Evolutionary conservation across 148 eudicot species (phyloP), one percentile per base, ranked within the genome.

Genomic region (Camellia granthamiana): DNA sequence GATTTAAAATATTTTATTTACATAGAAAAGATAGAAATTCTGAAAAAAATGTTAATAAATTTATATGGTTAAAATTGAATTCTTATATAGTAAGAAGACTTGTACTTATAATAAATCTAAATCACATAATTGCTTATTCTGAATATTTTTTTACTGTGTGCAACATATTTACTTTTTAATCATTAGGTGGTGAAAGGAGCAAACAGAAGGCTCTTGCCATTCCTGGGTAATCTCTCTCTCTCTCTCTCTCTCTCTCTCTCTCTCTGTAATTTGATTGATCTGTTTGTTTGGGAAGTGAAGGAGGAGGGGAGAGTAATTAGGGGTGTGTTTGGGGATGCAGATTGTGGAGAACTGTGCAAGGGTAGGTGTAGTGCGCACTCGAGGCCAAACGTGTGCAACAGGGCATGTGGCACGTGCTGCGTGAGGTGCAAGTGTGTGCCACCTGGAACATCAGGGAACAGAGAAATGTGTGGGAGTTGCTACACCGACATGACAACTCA

Each of bases 401-500:
- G 87, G 30, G 87, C 87, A 18, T 85, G 84, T 59, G 87, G 87
- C 16, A 85, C 87, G 10, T 85, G 87, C 72, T 85, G 87, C 30
- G 68, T 58, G 49, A 76, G 87, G 65, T 85, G 87, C 81, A 85
- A 82, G 44, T 85, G 87, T 72, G 87, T 85, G 63, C 87, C 87
- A 0, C 87, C 87, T 2, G 87, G 87, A 21, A 85, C 87, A 41
- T 66, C 66, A 8, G 87, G 87, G 14, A 85, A 85, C 78, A 82
- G 87, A 60, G 84, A 85, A 64, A 15, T 76, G 44, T 85, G 87
- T 79, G 87, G 87, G 41, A 64, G 10, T 7, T 82, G 87, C 76
- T 85, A 85, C 74, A 85, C 84, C n/a, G 83, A 82, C 68, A 85
- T 85, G 87, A 82, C 82, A n/a, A 85, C 87, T 60, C 87, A 85